These are phyloP conservation scores for Baudoinia panamericana DNA, from an alignment of 495 filamentous ascomycete species.

Conservation along the genomic window DNA sequence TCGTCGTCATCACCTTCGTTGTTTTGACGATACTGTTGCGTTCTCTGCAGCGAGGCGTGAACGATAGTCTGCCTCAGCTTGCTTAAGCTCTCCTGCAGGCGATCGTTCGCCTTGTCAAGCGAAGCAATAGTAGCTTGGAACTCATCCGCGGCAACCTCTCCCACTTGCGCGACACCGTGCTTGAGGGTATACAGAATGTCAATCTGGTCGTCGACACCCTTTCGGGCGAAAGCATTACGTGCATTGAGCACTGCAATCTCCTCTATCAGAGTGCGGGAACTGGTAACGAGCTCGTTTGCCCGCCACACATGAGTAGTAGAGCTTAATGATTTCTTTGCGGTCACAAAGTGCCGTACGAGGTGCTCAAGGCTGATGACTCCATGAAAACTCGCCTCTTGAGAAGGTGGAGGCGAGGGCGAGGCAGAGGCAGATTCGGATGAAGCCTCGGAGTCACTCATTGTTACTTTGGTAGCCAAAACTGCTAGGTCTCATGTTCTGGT, in stretches of 20 bases:
- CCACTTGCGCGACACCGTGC: constrained; percentile 41
- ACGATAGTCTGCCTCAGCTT: constrained; percentile 58
- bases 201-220: constrained; percentile 59
- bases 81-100: constrained; percentile 58
- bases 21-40: neutral
- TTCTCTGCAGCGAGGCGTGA: constrained; percentile 50
- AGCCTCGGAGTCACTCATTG: constrained; percentile 5
- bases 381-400: constrained; percentile 18
- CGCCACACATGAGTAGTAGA: constrained; percentile 72
- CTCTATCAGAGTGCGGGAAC: constrained; percentile 62
- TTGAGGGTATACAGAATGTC: constrained; percentile 55
- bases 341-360: constrained; percentile 68
- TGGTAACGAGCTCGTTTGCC: constrained; percentile 73
- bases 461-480: too few relatives aligned
- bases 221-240: constrained; percentile 61
- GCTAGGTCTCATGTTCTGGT: too few relatives aligned
- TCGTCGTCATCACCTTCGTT: neutral
- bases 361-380: constrained; percentile 45
- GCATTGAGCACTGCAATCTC: constrained; percentile 66
- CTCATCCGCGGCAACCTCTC: constrained; percentile 39
- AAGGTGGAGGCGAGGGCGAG: constrained; percentile 12
- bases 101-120: constrained; percentile 60
- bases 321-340: constrained; percentile 81
- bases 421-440: constrained; percentile 9
- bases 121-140: constrained; percentile 36